A percentile compares a stretch with the other conserved stretches of the same genome.
These are phyloP conservation scores for Acanthamoeba lenticulata DNA, from an alignment of 208 protist species.

Conservation along the genomic window DNA sequence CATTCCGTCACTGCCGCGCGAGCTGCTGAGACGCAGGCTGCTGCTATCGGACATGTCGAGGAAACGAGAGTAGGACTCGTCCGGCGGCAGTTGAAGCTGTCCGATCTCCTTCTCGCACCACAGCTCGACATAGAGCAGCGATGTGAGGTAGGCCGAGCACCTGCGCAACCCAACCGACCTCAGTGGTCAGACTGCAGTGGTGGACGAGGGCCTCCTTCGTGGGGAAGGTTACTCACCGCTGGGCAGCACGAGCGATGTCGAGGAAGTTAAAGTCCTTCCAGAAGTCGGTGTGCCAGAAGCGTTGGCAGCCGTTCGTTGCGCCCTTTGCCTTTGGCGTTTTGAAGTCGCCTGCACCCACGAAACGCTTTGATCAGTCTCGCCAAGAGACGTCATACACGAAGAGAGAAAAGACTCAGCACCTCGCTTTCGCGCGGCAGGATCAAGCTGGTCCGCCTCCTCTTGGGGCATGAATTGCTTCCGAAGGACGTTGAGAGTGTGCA, in stretches of 20 bases:
- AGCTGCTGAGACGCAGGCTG: too few relatives aligned
- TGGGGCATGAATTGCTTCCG: conserved; percentile 59
- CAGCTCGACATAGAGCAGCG: conserved; percentile 54
- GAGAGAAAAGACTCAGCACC: neutral
- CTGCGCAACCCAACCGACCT: too few relatives aligned
- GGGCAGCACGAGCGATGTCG: conserved; percentile 54
- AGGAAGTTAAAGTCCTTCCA: conserved; percentile 68
- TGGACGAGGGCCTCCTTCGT: neutral
- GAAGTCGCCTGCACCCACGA: neutral
- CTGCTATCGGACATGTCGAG: neutral
- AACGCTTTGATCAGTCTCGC: too few relatives aligned
- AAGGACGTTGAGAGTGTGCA: conserved; percentile 43
- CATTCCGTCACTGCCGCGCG: neutral
- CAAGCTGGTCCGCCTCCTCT: neutral
- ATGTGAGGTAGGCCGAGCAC: conserved; percentile 63
- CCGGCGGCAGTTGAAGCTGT: conserved; percentile 11
- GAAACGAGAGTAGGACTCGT: conserved; percentile 37
- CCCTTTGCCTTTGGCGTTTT: neutral
- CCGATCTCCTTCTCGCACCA: conserved; percentile 63
- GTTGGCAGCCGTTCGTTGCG: neutral
- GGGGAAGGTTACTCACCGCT: neutral
- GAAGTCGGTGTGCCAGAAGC: conserved; percentile 64
- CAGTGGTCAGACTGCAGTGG: neutral
- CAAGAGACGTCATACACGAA: neutral
- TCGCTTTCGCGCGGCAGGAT: neutral